Evolutionary conservation across 768 basidiomycete species (phyloP).

Genomic region (Leccinum truebloodii): DNA sequence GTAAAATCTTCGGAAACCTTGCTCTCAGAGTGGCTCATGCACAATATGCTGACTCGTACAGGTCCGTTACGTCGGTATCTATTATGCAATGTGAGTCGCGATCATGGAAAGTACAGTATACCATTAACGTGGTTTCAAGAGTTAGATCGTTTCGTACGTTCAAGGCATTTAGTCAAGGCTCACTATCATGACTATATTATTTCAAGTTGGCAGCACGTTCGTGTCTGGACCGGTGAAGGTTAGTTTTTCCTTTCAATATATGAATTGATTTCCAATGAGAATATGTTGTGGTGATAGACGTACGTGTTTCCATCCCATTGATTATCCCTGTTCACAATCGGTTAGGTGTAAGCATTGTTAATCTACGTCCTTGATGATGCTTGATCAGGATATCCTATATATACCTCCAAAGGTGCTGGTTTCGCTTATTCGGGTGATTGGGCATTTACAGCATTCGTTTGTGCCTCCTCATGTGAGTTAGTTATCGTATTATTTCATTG

Average conservation of each 20-base stretch:
- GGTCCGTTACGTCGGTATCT: too few relatives aligned
- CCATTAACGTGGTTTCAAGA: not conserved
- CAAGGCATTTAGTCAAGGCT: not conserved
- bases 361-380: not conserved
- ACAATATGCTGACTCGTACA: not conserved
- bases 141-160: not conserved
- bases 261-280: not conserved
- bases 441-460: not conserved
- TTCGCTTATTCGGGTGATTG: not conserved
- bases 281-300: not conserved
- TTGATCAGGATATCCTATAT: not conserved
- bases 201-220: not conserved
- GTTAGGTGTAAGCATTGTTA: not conserved
- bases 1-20: too few relatives aligned
- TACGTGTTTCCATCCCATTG: not conserved
- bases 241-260: not conserved
- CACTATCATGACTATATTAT: not conserved
- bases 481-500: not conserved
- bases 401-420: not conserved
- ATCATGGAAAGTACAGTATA: not conserved
- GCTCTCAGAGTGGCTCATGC: too few relatives aligned
- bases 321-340: not conserved
- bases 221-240: not conserved
- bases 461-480: not conserved
- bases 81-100: too few relatives aligned